These are phyloP conservation scores for Backusella circina DNA, from an alignment of 192 early-diverging fungal genomes.

Conservation along the genomic window DNA sequence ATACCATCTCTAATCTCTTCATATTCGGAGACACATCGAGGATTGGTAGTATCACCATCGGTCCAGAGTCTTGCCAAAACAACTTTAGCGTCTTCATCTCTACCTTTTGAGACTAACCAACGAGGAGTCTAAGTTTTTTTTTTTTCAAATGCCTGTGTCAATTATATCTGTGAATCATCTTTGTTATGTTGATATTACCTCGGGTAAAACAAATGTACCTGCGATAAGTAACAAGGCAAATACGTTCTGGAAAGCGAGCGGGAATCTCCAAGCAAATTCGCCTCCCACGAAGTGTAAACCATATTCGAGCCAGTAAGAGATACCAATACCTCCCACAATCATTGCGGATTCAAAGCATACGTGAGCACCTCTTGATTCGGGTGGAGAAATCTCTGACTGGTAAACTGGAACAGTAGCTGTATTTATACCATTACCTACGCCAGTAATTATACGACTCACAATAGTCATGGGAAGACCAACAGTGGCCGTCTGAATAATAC, in stretches of 20 bases:
- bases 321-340: conserved; percentile 46
- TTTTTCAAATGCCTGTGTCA: background rate
- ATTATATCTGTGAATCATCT: background rate
- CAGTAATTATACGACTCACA: conserved; percentile 48
- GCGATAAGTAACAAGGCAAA: conserved; percentile 59
- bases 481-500: conserved; percentile 47
- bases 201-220: conserved; percentile 66
- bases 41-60: conserved; percentile 12
- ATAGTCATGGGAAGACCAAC: conserved; percentile 42
- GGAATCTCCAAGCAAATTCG: conserved; percentile 61
- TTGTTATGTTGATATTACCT: conserved; percentile 6
- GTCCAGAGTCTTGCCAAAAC: conserved; percentile 21
- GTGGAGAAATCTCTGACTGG: conserved; percentile 48
- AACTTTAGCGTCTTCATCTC: conserved; percentile 19
- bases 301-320: conserved; percentile 49
- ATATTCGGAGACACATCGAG: conserved; percentile 17
- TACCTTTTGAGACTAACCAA: conserved; percentile 48
- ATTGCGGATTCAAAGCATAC: conserved; percentile 48
- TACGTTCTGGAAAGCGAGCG: conserved; percentile 68
- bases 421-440: conserved; percentile 47
- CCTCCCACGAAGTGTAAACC: conserved; percentile 28
- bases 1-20: conserved; percentile 21
- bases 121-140: conserved; percentile 49
- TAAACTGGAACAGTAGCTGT: conserved; percentile 54
- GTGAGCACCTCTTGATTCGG: conserved; percentile 47